phyloP scores from a whole-genome alignment of 2,329 filamentous ascomycete genomes.

The Pyricularia sp. region DNA sequence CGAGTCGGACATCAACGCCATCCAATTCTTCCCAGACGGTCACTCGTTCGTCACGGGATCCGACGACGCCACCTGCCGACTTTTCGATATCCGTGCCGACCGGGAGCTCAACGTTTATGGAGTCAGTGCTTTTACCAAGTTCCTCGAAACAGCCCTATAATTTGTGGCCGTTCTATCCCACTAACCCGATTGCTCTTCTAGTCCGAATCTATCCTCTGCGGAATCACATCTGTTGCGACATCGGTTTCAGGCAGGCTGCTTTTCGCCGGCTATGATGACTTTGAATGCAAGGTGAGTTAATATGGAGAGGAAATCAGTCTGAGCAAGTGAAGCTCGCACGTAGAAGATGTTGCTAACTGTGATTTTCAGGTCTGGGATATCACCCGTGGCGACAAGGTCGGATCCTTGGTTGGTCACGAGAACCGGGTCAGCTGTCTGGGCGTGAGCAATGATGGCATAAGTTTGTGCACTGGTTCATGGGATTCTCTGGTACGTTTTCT shows the following conservation, averaged over 20 bases:
- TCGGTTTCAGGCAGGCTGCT: conserved; percentile 92
- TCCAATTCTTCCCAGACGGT: conserved; percentile 98
- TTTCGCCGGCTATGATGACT: conserved; percentile 97
- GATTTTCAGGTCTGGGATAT: conserved; percentile 83
- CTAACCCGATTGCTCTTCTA: conserved; percentile 25
- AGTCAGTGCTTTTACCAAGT: conserved; percentile 32
- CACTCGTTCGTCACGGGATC: conserved; percentile 98
- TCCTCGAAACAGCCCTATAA: neutral
- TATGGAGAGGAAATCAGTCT: neutral
- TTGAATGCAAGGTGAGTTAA: conserved; percentile 88
- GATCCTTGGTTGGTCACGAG: conserved; percentile 92
- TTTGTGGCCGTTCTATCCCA: neutral
- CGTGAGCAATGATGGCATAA: conserved; percentile 98
- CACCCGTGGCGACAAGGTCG: conserved; percentile 91
- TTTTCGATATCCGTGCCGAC: conserved; percentile 97
- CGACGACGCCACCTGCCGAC: conserved; percentile 91
- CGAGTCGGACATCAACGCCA: conserved; percentile 98
- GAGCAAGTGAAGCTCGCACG: neutral
- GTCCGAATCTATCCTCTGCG: conserved; percentile 96
- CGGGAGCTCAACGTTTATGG: conserved; percentile 63
- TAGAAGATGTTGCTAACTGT: neutral
- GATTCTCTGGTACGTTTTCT: conserved; percentile 81
- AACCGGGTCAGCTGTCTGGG: conserved; percentile 98
- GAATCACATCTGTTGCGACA: conserved; percentile 96
- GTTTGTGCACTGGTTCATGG: conserved; percentile 98